These are phyloP conservation scores for Phylloporus sp. DNA, from an alignment of 768 basidiomycete species.

Conservation along the genomic window DNA sequence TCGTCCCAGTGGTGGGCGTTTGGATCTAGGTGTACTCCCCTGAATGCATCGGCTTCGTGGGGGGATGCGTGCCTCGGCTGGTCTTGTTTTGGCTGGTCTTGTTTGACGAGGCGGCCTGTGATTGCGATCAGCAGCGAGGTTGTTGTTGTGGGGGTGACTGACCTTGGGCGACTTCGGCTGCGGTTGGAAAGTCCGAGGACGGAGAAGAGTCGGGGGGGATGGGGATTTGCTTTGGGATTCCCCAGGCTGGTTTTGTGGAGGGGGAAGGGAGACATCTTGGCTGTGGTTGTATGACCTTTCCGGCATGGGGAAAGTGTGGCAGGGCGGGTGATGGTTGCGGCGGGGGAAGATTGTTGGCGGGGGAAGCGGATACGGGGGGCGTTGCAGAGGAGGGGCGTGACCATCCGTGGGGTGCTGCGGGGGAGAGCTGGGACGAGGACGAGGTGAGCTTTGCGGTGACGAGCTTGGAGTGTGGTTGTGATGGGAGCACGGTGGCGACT, in stretches of 20 bases:
- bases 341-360: constrained; percentile 39
- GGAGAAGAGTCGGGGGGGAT: constrained; percentile 37
- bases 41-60: constrained; percentile 90
- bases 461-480: constrained; percentile 71
- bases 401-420: constrained; percentile 75
- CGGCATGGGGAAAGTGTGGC: constrained; percentile 51
- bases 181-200: constrained; percentile 86
- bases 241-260: constrained; percentile 64
- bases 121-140: constrained; percentile 13
- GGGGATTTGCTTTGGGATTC: constrained; percentile 44
- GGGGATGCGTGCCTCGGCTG: constrained; percentile 53
- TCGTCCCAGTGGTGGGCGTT: constrained; percentile 98
- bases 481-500: too few relatives aligned
- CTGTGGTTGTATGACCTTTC: constrained; percentile 64
- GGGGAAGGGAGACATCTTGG: constrained; percentile 40
- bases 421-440: constrained; percentile 74
- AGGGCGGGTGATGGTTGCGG: constrained; percentile 35
- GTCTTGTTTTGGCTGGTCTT: constrained; percentile 42
- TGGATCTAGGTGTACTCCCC: constrained; percentile 89
- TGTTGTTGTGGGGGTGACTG: constrained; percentile 23
- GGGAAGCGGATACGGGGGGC: constrained; percentile 52
- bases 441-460: constrained; percentile 86
- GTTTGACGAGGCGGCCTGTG: constrained; percentile 19
- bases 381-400: constrained; percentile 73
- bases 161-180: constrained; percentile 91